Evolutionary conservation across 176 grass and related monocot genomes (phyloP), one percentile per base, ranked within the genome.

Genomic region (Oryza brachyantha): DNA sequence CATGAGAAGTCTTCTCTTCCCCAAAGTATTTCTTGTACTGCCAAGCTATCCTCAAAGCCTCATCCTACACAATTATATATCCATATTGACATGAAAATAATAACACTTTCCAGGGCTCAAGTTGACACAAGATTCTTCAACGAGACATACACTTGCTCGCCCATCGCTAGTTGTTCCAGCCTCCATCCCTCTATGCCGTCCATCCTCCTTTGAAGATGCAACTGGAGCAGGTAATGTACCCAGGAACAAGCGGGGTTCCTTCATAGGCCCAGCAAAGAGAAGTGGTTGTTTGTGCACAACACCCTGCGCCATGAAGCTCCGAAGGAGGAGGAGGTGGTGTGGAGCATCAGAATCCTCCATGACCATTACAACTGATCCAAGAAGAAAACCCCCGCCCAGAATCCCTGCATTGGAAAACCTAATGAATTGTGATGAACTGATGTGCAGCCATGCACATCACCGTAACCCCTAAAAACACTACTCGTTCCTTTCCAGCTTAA

Each of bases 11-110:
- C 70, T 83, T 93, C 43, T 92, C 89, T 27, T 91, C 95, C 11
- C 83, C 95, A 34, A 92, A 94, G 64, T 98, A 98, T 66, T 98
- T 98, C 76, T 86, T 98, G 65, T 98, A 94, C 85, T 98, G 95
- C 95, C 95, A 98, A 70, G 95, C 95, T 58, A 98, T 98, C 48
- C 95, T 94, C 83, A 98, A 87, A 36, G 67, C 86, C 43, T 94
- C 86, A 42, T 94, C 95, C 95, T 97, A 80, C 75, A 87, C 25
- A 48, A 66, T 68, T 8, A 40, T 12, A 89, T 31, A 71, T 50
- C 55, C 22, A 87, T 29, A 52, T 45, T 0, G 69, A 54, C 66
- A 79, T 35, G 10, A 31, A 31, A 68, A 70, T 5, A 42, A 63
- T 9, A 77, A 70, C 1, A 5, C 16, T 24, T 5, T 27, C 12